These are phyloP conservation scores for Penicillium polonicum DNA, from an alignment of 2,329 filamentous ascomycete genomes.

Conservation along the genomic window DNA sequence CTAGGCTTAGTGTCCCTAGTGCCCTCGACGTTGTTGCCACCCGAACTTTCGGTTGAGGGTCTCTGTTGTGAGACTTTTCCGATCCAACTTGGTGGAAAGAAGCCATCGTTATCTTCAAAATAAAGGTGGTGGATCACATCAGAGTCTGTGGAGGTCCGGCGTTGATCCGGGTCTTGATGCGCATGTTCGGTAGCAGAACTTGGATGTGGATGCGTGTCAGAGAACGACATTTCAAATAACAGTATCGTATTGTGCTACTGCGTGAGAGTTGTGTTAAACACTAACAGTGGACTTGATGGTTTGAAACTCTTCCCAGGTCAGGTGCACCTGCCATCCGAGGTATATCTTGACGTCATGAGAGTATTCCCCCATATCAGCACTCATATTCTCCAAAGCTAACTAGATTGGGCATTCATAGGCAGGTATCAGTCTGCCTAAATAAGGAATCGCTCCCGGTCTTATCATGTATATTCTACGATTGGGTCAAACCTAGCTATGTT, in stretches of 20 bases:
- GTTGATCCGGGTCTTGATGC: not conserved
- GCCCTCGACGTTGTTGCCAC: slow-evolving; percentile 1
- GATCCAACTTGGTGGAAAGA: slow-evolving; percentile 34
- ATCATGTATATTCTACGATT: not conserved
- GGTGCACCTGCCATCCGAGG: not conserved
- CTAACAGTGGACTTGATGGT: not conserved
- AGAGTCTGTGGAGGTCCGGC: slow-evolving; percentile 13
- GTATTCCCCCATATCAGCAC: not conserved
- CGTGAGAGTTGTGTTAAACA: not conserved
- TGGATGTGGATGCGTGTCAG: not conserved
- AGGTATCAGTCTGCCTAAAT: not conserved
- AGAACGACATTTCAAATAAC: not conserved
- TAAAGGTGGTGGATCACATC: slow-evolving; percentile 34
- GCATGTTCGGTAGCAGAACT: not conserved
- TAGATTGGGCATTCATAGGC: not conserved
- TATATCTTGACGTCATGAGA: slow-evolving; percentile 1
- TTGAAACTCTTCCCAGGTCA: not conserved
- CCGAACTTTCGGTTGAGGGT: slow-evolving; percentile 9
- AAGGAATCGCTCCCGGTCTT: not conserved
- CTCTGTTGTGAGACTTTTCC: slow-evolving; percentile 19
- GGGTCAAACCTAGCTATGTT: not conserved
- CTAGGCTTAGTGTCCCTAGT: not conserved
- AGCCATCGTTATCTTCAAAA: slow-evolving; percentile 38
- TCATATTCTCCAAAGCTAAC: not conserved
- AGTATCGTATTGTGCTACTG: not conserved